Conservation (phyloP, 2,329 filamentous ascomycete genomes). For the Trichoderma sp. region DNA sequence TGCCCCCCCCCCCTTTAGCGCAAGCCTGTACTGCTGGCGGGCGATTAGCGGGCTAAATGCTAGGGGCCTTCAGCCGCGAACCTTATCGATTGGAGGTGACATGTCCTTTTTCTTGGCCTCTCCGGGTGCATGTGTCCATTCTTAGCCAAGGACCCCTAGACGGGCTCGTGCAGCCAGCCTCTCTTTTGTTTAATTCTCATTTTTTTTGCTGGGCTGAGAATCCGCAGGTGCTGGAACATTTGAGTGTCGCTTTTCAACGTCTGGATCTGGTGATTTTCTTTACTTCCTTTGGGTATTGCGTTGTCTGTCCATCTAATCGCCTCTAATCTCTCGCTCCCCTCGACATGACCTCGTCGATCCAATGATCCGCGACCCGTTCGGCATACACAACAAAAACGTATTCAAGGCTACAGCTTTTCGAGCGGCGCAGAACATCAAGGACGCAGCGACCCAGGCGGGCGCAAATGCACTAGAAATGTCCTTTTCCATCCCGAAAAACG, state of each 20-base stretch:
- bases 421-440: conserved; percentile 47
- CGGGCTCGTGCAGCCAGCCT: conserved; percentile 16
- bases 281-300: neutral
- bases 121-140: conserved; percentile 3
- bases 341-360: conserved; percentile 36
- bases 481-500: conserved; percentile 68
- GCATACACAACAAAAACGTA: conserved; percentile 47
- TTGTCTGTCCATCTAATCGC: conserved; percentile 1
- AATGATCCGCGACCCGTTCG: conserved; percentile 51
- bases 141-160: conserved; percentile 18
- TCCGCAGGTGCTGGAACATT: neutral
- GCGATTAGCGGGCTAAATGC: conserved; percentile 3
- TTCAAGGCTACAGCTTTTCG: conserved; percentile 52
- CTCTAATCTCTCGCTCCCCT: conserved; percentile 3
- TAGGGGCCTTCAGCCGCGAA: neutral
- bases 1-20: neutral
- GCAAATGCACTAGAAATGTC: conserved; percentile 59
- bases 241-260: neutral
- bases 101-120: conserved; percentile 22
- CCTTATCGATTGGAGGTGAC: conserved; percentile 26
- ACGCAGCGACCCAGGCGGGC: conserved; percentile 52
- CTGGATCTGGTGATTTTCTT: neutral
- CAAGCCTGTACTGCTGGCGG: conserved; percentile 2
- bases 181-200: neutral
- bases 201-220: neutral